phyloP scores from a whole-genome alignment of 225 moss, liverwort and hornwort genomes.

The Sphagnum tenellum region DNA sequence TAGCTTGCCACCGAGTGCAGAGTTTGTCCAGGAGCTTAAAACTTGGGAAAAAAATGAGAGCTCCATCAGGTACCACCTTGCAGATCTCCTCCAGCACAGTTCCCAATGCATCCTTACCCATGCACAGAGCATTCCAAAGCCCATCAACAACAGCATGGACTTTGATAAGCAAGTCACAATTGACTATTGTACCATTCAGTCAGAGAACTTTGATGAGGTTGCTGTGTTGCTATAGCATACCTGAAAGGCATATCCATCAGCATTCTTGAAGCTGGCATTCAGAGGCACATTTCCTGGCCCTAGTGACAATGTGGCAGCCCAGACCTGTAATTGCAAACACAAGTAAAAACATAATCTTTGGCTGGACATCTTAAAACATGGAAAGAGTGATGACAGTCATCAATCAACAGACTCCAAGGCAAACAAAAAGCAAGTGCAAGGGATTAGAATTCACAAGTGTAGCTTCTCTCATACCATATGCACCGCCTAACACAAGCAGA shows the following conservation, averaged over 20 bases:
- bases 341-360: no score
- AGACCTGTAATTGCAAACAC: constrained; percentile 27
- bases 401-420: no score
- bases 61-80: constrained; percentile 71
- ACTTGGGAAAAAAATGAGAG: constrained; percentile 66
- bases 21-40: constrained; percentile 60
- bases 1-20: constrained; percentile 52
- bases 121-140: neutral
- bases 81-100: constrained; percentile 53
- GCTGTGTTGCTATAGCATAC: constrained; percentile 12
- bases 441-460: no score
- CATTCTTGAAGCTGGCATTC: constrained; percentile 67
- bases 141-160: no score
- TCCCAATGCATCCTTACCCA: constrained; percentile 52
- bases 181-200: no score
- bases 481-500: no score
- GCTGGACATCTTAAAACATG: no score
- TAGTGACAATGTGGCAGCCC: constrained; percentile 58
- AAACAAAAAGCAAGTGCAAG: no score
- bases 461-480: no score
- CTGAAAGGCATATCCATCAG: constrained; percentile 58
- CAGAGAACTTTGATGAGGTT: no score
- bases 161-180: no score
- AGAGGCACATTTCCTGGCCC: constrained; percentile 49
- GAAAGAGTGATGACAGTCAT: no score